Percentiles rank a stretch among this genome's conserved stretches.
phyloP scores from a whole-genome alignment of 139 green algal species.

The Picochlorum sp. region DNA sequence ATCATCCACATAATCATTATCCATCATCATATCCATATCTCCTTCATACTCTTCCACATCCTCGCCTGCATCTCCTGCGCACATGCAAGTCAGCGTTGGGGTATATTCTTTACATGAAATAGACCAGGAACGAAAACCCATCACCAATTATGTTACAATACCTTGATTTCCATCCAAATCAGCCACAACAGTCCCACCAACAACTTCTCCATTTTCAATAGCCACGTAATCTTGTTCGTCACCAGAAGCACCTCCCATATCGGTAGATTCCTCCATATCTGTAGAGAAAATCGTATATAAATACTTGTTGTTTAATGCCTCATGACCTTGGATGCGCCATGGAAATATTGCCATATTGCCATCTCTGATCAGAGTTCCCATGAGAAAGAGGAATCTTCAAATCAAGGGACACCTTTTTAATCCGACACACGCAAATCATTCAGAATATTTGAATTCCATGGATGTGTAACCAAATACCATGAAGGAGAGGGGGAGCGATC shows the following conservation, averaged over 20 bases:
- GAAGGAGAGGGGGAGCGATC: background rate
- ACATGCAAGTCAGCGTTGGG: background rate
- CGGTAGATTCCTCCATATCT: too few species aligned
- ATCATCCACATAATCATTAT: constrained; percentile 42
- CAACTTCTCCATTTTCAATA: constrained; percentile 13
- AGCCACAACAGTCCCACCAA: constrained; percentile 48
- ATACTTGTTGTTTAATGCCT: constrained; percentile 1
- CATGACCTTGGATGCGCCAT: constrained; percentile 41
- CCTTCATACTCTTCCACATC: constrained; percentile 27
- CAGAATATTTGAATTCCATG: background rate
- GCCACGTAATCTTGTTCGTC: constrained; percentile 14
- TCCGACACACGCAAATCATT: background rate
- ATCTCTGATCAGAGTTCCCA: constrained; percentile 1
- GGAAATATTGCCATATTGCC: constrained; percentile 29
- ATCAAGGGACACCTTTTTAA: constrained; percentile 8
- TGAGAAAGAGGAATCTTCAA: too few species aligned
- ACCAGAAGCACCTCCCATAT: too few species aligned
- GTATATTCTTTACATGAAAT: constrained; percentile 1
- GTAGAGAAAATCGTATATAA: background rate
- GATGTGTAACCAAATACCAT: background rate
- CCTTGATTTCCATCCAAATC: constrained; percentile 44
- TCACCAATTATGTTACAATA: background rate
- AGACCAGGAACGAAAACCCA: background rate
- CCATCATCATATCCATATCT: background rate
- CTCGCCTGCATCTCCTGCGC: too few species aligned